Evolutionary conservation across 352 stramenopile species (phyloP), one percentile per base, ranked within the genome.

Genomic region (Globisporangium polare): DNA sequence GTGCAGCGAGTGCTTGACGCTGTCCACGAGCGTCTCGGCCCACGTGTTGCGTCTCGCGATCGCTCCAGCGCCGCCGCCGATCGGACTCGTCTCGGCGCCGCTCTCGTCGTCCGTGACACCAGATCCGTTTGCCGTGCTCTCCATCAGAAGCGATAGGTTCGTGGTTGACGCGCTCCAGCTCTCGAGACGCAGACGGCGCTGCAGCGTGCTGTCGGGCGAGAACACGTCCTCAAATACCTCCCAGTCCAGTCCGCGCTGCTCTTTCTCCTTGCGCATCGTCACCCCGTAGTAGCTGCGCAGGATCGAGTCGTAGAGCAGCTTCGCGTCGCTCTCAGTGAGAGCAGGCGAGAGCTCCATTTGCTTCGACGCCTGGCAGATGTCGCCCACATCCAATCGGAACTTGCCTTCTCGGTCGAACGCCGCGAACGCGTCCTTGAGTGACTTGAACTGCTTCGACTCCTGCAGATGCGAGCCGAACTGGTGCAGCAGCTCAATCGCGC

Each of bases 191-290:
- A 93, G 57, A 9, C 71, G 79, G 1, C 81, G 68, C 65, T 90
- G 80, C 27, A 74, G 74, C 10, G 81, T 85, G 58, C 78, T 90
- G 43, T 90, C 78, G 3, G 74, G 73, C 0, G 83, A 90, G 37
- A 93, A 91, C 24, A 88, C 86, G 58, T 90, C 83, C 47, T 91
- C 79, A 61, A 93, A 93, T 18, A 93, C 81, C 15, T 74, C 63
- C 81, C 81, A 93, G 33, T 80, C 71, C 20, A 92, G 62, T 8
- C 78, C 75, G 12, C 73, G 72, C 15, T 63, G 70, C 13, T 84
- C 69, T 64, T 74, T 74, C 35, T 75, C 62, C 51, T 69, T 66
- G 5, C 68, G 45, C 46, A 74, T 58, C 29, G 73, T 83, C 46
- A 86, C 76, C 9, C 81, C 80, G 20, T 91, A 88, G 65, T 83